phyloP scores from a whole-genome alignment of 441 rosid genomes.

The Croton laevigatus region DNA sequence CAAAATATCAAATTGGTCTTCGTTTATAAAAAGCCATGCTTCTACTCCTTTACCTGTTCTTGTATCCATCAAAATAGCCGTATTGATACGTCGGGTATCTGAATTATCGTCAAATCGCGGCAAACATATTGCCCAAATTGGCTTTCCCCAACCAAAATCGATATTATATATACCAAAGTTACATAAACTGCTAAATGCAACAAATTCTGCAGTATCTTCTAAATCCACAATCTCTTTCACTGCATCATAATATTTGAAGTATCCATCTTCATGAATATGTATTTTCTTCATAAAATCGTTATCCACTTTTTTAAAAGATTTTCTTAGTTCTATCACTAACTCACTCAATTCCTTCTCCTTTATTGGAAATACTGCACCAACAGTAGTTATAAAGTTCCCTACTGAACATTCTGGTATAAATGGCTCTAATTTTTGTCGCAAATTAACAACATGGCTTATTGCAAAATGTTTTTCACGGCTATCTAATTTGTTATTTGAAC shows the following conservation, averaged over 20 bases:
- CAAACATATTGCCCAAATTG: slow-evolving; percentile 6
- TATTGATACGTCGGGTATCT: neutral
- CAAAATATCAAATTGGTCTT: slow-evolving; percentile 16
- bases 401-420: slow-evolving; percentile 17
- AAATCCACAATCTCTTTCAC: neutral
- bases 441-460: slow-evolving; percentile 16
- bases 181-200: slow-evolving; percentile 27
- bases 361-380: neutral
- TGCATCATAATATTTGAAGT: neutral
- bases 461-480: slow-evolving; percentile 22
- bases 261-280: slow-evolving; percentile 2
- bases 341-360: neutral
- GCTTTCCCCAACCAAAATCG: slow-evolving; percentile 38
- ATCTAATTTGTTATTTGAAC: no score
- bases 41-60: slow-evolving; percentile 26
- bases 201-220: no score
- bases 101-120: neutral
- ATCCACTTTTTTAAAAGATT: neutral
- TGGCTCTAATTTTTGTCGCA: slow-evolving; percentile 16
- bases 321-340: slow-evolving; percentile 7
- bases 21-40: slow-evolving; percentile 24
- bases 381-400: slow-evolving; percentile 22
- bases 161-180: slow-evolving; percentile 12
- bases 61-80: slow-evolving; percentile 17
- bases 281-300: slow-evolving; percentile 1